phyloP scores from a whole-genome alignment of 805 yeast species.

The Saccharomycopsis lassenensis region DNA sequence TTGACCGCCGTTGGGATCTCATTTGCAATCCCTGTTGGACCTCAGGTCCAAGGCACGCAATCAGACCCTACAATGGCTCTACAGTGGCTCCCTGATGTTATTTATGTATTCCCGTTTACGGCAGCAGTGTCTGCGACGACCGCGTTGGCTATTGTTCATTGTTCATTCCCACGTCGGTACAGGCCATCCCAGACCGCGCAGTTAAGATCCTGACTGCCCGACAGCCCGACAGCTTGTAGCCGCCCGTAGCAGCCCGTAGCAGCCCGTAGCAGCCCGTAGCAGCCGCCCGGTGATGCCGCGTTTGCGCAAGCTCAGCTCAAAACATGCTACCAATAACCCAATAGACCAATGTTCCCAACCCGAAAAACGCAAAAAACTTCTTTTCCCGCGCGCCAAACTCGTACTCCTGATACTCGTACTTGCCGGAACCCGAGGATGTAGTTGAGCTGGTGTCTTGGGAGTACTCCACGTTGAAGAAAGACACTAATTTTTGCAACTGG shows the following conservation, averaged over 20 bases:
- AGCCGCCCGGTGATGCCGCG: neutral
- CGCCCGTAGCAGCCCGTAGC: neutral
- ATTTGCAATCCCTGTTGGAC: no score
- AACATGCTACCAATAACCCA: conserved; percentile 3
- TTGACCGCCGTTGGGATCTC: neutral
- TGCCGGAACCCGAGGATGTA: neutral
- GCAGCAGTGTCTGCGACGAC: no score
- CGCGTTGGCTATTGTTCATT: no score
- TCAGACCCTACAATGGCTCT: no score
- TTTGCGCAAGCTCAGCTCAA: neutral
- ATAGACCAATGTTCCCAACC: conserved; percentile 2
- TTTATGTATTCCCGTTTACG: no score
- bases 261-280: neutral
- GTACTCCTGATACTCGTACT: conserved; percentile 5
- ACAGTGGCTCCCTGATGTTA: no score
- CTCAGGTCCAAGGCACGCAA: no score
- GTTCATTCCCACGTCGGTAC: neutral
- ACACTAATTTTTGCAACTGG: no score
- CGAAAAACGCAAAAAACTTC: conserved; percentile 6
- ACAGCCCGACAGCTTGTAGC: no score
- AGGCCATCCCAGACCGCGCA: neutral
- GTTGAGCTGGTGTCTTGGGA: neutral
- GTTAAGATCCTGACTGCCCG: no score
- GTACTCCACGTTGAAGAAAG: neutral
- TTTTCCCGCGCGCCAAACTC: conserved; percentile 10